A percentile compares a stretch with the other conserved stretches of the same genome.
Conservation (phyloP, 306 rosid species). For the Vigna reflexopilosa region DNA sequence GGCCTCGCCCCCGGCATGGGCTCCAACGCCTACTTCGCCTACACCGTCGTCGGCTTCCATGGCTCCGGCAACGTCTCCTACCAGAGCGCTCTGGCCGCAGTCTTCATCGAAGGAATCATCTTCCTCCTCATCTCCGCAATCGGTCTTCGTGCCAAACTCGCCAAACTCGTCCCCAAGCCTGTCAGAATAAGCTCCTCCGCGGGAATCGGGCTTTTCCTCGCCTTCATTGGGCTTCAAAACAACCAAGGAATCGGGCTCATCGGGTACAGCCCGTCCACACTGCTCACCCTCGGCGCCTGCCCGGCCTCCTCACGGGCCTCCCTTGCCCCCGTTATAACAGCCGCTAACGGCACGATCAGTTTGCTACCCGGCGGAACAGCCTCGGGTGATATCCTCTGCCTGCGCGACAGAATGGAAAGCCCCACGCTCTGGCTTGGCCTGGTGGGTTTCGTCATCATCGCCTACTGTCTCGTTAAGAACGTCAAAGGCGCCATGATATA, state of each 20-base stretch:
- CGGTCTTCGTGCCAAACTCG: slow-evolving; percentile 83
- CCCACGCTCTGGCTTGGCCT: slow-evolving; percentile 92
- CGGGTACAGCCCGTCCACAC: slow-evolving; percentile 78
- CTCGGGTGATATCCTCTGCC: slow-evolving; percentile 69
- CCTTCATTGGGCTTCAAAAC: slow-evolving; percentile 88
- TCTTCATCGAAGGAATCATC: slow-evolving; percentile 81
- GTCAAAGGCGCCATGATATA: slow-evolving; percentile 94
- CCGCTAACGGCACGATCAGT: slow-evolving; percentile 67
- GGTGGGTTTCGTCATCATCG: slow-evolving; percentile 85
- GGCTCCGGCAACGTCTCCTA: slow-evolving; percentile 91
- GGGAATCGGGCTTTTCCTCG: slow-evolving; percentile 91
- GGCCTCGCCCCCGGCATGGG: slow-evolving; percentile 99
- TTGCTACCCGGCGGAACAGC: slow-evolving; percentile 63
- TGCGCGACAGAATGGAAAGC: slow-evolving; percentile 77
- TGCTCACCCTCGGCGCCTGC: slow-evolving; percentile 79
- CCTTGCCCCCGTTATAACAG: slow-evolving; percentile 68
- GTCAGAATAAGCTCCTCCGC: slow-evolving; percentile 95
- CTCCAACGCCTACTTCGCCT: slow-evolving; percentile 92
- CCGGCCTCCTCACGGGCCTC: slow-evolving; percentile 65
- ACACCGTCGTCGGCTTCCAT: slow-evolving; percentile 96
- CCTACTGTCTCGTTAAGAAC: slow-evolving; percentile 73
- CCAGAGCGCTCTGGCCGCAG: slow-evolving; percentile 84
- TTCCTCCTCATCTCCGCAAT: slow-evolving; percentile 70
- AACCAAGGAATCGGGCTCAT: slow-evolving; percentile 86
- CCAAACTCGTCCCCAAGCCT: slow-evolving; percentile 87